These are phyloP conservation scores for Musa troglodytarum DNA, from an alignment of 176 grass and related monocot species.

Conservation along the genomic window DNA sequence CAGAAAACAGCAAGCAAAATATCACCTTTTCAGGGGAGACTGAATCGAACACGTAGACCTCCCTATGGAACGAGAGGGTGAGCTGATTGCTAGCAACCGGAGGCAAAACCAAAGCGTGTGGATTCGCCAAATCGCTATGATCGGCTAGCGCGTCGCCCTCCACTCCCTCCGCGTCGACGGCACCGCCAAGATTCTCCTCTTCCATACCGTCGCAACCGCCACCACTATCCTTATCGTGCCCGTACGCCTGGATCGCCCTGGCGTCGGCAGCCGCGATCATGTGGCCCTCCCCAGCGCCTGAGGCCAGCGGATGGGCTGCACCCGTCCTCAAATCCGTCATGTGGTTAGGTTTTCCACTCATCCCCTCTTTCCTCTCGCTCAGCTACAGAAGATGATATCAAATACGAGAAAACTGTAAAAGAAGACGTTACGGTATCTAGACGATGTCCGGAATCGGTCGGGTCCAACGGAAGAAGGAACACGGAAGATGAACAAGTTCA, in stretches of 20 bases:
- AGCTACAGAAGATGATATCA: not conserved
- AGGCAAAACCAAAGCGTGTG: slow-evolving; percentile 27
- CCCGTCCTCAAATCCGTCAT: slow-evolving; percentile 37
- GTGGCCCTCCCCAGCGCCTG: not conserved
- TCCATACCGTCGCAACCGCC: slow-evolving; percentile 42
- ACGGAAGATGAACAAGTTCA: not conserved
- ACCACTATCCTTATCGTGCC: slow-evolving; percentile 3
- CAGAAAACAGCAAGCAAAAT: not conserved
- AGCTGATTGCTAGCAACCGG: slow-evolving; percentile 55
- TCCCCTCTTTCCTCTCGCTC: not conserved
- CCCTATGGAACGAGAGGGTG: slow-evolving; percentile 91
- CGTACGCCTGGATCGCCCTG: slow-evolving; percentile 38
- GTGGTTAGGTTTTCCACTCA: slow-evolving; percentile 36
- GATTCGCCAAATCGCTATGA: slow-evolving; percentile 14
- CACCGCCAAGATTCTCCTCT: slow-evolving; percentile 36
- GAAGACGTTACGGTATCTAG: not conserved
- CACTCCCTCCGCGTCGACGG: slow-evolving; percentile 27
- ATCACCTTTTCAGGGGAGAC: slow-evolving; percentile 92
- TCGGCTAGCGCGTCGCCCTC: slow-evolving; percentile 30
- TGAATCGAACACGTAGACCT: slow-evolving; percentile 94
- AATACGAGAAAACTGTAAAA: not conserved
- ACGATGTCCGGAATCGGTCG: not conserved
- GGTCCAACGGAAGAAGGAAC: not conserved
- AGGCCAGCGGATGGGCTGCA: slow-evolving; percentile 22
- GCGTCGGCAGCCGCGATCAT: slow-evolving; percentile 42